Conservation (phyloP, 1,139 yeast genomes). For the Lodderomyces margitis region DNA sequence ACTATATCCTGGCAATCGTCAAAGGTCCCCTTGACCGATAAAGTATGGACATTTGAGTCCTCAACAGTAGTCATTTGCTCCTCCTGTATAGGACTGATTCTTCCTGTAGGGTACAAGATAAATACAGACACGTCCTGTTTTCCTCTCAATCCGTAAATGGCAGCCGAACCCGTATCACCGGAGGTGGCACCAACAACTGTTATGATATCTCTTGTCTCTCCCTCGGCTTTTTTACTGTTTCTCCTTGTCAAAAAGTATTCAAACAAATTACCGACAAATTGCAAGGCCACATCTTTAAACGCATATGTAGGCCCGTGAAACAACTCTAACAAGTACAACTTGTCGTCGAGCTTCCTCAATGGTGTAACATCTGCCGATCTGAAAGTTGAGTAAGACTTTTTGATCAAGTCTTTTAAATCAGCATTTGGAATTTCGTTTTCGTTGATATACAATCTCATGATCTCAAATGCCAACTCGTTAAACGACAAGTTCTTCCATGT, state of each 20-base stretch:
- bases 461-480: slow-evolving; percentile 81
- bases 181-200: slow-evolving; percentile 99
- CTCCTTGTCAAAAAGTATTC: slow-evolving; percentile 84
- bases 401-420: slow-evolving; percentile 63
- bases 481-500: slow-evolving; percentile 76
- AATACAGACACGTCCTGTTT: slow-evolving; percentile 96
- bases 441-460: slow-evolving; percentile 76
- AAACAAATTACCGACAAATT: slow-evolving; percentile 93
- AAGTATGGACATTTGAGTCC: slow-evolving; percentile 89
- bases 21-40: slow-evolving; percentile 92
- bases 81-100: slow-evolving; percentile 97
- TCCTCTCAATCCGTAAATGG: slow-evolving; percentile 94
- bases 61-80: slow-evolving; percentile 98
- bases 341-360: slow-evolving; percentile 54
- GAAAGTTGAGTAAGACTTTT: slow-evolving; percentile 83
- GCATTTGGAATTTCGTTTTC: slow-evolving; percentile 65
- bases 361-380: slow-evolving; percentile 88
- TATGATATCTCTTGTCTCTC: slow-evolving; percentile 66
- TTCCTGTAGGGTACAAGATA: slow-evolving; percentile 93
- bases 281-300: slow-evolving; percentile 96
- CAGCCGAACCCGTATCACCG: slow-evolving; percentile 99
- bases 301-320: slow-evolving; percentile 99
- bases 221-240: slow-evolving; percentile 60
- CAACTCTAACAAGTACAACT: slow-evolving; percentile 77
- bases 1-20: slow-evolving; percentile 98